Conservation (phyloP, 2,329 filamentous ascomycete genomes). For the Alternaria dauci region DNA sequence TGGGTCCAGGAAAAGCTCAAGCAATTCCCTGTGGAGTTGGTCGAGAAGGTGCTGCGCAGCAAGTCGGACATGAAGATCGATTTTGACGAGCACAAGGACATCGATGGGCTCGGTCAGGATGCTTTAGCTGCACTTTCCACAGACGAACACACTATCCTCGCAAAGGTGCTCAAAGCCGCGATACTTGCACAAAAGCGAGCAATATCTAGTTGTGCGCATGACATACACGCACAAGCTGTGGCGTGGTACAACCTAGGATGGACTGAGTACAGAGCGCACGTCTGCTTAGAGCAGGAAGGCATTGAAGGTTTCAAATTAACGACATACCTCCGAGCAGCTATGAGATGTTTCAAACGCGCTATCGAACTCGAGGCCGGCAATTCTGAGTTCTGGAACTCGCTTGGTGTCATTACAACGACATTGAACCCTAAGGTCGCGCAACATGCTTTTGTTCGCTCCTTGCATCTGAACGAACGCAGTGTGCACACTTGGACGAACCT, state of each 20-base stretch:
- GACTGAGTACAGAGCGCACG: slow-evolving; percentile 85
- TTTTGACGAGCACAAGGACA: slow-evolving; percentile 68
- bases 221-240: slow-evolving; percentile 89
- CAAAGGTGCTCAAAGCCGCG: slow-evolving; percentile 71
- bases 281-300: slow-evolving; percentile 63
- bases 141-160: slow-evolving; percentile 49
- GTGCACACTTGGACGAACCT: slow-evolving; percentile 90
- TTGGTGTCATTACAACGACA: slow-evolving; percentile 88
- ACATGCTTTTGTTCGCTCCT: slow-evolving; percentile 88
- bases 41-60: slow-evolving; percentile 67
- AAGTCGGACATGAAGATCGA: slow-evolving; percentile 60
- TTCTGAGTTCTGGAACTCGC: slow-evolving; percentile 94
- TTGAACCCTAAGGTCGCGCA: slow-evolving; percentile 89
- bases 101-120: slow-evolving; percentile 69
- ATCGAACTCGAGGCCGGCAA: slow-evolving; percentile 97
- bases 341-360: slow-evolving; percentile 91
- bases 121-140: slow-evolving; percentile 39
- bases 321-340: slow-evolving; percentile 79
- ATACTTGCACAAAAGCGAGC: slow-evolving; percentile 90
- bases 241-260: slow-evolving; percentile 97
- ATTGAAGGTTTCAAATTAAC: slow-evolving; percentile 57
- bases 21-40: slow-evolving; percentile 67
- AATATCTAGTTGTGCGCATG: slow-evolving; percentile 74
- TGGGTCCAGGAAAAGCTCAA: slow-evolving; percentile 73
- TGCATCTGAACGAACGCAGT: slow-evolving; percentile 90